Evolutionary conservation across 2,329 filamentous ascomycete genomes (phyloP).

Genomic region (Arthrinium puccinioides): DNA sequence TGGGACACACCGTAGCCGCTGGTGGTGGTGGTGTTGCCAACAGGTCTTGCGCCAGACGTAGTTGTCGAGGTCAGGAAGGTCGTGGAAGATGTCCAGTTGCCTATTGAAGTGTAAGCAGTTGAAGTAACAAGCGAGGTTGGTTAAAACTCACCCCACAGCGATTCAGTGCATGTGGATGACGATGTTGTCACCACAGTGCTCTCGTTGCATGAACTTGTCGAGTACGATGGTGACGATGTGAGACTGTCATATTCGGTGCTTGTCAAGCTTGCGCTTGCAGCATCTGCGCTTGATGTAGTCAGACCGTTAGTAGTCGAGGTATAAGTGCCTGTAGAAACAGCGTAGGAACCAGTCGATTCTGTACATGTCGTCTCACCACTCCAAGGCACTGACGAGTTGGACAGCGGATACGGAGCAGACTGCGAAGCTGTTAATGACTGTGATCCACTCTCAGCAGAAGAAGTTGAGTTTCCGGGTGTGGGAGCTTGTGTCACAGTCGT

Average conservation of each 20-base stretch:
- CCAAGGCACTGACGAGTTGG: background rate
- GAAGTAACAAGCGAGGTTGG: no score
- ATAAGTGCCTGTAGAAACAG: background rate
- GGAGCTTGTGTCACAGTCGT: background rate
- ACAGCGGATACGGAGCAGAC: background rate
- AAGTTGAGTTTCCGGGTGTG: background rate
- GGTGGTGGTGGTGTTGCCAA: background rate
- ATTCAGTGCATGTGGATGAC: slow-evolving; percentile 1
- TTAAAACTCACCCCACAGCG: background rate
- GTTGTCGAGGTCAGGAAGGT: background rate
- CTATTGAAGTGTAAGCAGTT: background rate
- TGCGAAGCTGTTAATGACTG: background rate
- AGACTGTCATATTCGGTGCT: no score
- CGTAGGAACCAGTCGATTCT: background rate
- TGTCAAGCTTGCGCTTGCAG: no score
- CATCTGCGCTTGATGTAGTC: background rate
- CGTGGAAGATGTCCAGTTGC: slow-evolving; percentile 1
- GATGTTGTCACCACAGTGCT: background rate
- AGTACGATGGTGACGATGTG: no score
- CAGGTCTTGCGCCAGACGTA: no score
- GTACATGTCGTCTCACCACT: slow-evolving; percentile 1
- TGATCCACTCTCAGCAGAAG: background rate
- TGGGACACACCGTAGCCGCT: background rate
- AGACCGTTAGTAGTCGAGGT: background rate
- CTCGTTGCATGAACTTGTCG: background rate